These are phyloP conservation scores for Penicillium expansum DNA, from an alignment of 2,329 filamentous ascomycete genomes.

Conservation along the genomic window DNA sequence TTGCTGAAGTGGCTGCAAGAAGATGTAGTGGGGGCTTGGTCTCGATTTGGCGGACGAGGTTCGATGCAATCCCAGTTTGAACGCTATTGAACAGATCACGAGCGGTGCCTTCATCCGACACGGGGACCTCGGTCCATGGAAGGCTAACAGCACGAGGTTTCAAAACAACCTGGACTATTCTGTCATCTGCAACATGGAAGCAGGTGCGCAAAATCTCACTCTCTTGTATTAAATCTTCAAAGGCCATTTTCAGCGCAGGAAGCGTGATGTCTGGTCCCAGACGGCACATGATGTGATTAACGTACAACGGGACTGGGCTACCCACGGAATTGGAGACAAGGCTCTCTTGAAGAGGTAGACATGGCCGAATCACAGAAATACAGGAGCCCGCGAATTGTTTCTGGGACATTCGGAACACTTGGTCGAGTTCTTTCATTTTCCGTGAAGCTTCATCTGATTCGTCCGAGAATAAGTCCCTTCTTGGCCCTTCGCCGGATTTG, in stretches of 20 bases:
- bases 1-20: background rate
- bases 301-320: background rate
- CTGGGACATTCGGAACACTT: background rate
- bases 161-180: constrained; percentile 1
- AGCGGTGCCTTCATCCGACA: constrained; percentile 1
- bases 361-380: constrained; percentile 3
- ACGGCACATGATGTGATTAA: constrained; percentile 8
- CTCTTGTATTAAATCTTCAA: constrained; percentile 3
- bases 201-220: constrained; percentile 3
- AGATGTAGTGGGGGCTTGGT: background rate
- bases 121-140: background rate
- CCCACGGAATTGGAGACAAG: constrained; percentile 4
- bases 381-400: background rate
- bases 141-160: background rate
- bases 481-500: background rate
- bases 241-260: background rate
- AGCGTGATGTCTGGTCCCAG: background rate
- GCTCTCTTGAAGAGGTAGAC: constrained; percentile 5
- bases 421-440: background rate
- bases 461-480: background rate
- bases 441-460: background rate
- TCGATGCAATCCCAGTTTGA: background rate
- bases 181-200: background rate
- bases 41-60: background rate
- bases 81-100: background rate